Evolutionary conservation across 2,329 filamentous ascomycete species (phyloP).

Genomic region (Trichoderma endophyticum): DNA sequence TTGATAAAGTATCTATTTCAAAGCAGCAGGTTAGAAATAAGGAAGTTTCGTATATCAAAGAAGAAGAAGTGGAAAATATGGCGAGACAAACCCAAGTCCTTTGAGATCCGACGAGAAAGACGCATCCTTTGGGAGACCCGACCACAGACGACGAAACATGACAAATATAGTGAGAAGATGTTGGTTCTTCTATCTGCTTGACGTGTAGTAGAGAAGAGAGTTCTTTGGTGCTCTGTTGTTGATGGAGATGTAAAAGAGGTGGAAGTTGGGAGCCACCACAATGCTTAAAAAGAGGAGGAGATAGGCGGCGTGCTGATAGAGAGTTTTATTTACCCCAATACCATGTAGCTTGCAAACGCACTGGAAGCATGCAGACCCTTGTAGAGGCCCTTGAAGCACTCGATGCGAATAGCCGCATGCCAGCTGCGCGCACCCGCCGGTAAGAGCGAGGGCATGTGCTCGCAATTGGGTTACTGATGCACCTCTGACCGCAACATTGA

Average conservation of each 20-base stretch:
- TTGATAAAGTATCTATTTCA: slow-evolving; percentile 71
- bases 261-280: background rate
- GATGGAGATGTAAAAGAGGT: background rate
- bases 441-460: background rate
- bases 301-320: background rate
- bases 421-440: slow-evolving; percentile 6
- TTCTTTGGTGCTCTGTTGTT: too few species aligned
- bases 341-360: background rate
- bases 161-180: background rate
- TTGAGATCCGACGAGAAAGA: slow-evolving; percentile 63
- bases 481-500: background rate
- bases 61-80: too few species aligned
- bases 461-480: background rate
- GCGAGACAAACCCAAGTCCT: slow-evolving; percentile 61
- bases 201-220: background rate
- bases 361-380: background rate
- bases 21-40: background rate
- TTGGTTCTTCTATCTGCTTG: background rate
- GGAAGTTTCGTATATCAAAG: background rate
- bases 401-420: background rate
- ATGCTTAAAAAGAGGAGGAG: background rate
- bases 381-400: background rate
- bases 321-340: background rate
- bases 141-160: slow-evolving; percentile 72
- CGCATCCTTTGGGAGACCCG: slow-evolving; percentile 67